Percentiles rank a stretch among this genome's conserved stretches.
Conservation (phyloP, 2,329 filamentous ascomycete species). For the Metarhizium guizhouense region DNA sequence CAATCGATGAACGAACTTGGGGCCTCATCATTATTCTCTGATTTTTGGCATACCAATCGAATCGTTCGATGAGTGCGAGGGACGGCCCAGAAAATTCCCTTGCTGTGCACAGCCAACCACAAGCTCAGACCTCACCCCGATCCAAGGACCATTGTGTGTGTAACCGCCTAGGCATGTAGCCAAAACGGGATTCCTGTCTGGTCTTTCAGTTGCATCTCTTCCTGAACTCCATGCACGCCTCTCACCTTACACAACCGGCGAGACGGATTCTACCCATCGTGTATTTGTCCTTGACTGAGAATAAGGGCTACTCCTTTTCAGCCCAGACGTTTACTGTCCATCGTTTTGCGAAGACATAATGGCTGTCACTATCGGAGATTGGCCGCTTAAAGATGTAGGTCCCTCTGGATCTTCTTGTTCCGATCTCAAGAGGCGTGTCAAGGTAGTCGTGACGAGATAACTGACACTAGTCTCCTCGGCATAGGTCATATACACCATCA, state of each 20-base stretch:
- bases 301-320: not conserved
- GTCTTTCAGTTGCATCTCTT: not conserved
- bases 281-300: not conserved
- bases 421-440: not conserved
- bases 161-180: not conserved
- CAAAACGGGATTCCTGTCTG: not conserved
- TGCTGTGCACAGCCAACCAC: not conserved
- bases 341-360: constrained; percentile 20
- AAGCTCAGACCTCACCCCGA: constrained; percentile 6
- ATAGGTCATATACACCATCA: constrained; percentile 76
- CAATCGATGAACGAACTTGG: not conserved
- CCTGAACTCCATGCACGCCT: not conserved
- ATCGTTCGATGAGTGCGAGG: not conserved
- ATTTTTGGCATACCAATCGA: not conserved
- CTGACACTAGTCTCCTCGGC: not conserved
- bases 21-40: not conserved
- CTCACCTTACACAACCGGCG: not conserved
- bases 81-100: not conserved
- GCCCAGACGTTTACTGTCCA: not conserved
- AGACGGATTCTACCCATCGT: not conserved
- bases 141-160: not conserved
- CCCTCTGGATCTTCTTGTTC: too few relatives aligned
- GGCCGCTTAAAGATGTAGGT: constrained; percentile 40
- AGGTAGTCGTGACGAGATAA: not conserved
- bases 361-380: constrained; percentile 31